phyloP scores from a whole-genome alignment of 2,329 filamentous ascomycete species.

The Colletotrichum sp. region DNA sequence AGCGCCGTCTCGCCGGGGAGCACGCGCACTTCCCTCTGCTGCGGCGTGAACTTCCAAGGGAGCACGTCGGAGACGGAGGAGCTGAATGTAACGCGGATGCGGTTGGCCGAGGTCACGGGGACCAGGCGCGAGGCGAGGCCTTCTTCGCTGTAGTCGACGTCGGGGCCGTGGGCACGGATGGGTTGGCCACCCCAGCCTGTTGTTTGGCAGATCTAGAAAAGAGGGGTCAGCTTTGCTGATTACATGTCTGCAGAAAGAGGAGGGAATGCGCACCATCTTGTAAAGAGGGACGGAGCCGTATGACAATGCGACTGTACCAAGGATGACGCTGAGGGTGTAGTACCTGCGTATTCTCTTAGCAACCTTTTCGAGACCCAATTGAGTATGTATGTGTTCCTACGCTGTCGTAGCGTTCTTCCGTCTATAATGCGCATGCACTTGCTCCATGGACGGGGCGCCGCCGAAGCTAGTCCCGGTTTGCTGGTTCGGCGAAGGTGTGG shows the following conservation, averaged over 20 bases:
- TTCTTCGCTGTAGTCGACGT: conserved; percentile 46
- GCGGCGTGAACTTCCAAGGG: conserved; percentile 96
- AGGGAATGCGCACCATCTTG: conserved; percentile 68
- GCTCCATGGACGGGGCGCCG: conserved; percentile 56
- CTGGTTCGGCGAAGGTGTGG: conserved; percentile 32
- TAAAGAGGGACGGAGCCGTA: conserved; percentile 88
- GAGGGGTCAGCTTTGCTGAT: conserved; percentile 7
- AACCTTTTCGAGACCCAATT: not conserved
- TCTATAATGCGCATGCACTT: conserved; percentile 67
- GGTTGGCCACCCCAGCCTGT: conserved; percentile 94
- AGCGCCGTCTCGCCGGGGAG: conserved; percentile 95
- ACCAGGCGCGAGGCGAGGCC: conserved; percentile 79
- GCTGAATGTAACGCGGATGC: conserved; percentile 95
- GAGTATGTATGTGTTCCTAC: conserved; percentile 24
- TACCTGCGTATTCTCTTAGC: conserved; percentile 50
- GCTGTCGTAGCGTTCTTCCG: conserved; percentile 68
- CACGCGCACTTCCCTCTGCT: conserved; percentile 95
- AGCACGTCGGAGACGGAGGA: conserved; percentile 93
- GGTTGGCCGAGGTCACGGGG: conserved; percentile 79
- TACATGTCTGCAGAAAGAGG: conserved; percentile 4
- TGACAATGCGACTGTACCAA: conserved; percentile 79
- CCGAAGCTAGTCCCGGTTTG: conserved; percentile 24
- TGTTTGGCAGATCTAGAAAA: conserved; percentile 74
- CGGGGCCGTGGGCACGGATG: conserved; percentile 72
- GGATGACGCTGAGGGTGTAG: conserved; percentile 77